Base-by-base conservation (phyloP, 306 rosid genomes). In the Albizia julibrissin region DNA sequence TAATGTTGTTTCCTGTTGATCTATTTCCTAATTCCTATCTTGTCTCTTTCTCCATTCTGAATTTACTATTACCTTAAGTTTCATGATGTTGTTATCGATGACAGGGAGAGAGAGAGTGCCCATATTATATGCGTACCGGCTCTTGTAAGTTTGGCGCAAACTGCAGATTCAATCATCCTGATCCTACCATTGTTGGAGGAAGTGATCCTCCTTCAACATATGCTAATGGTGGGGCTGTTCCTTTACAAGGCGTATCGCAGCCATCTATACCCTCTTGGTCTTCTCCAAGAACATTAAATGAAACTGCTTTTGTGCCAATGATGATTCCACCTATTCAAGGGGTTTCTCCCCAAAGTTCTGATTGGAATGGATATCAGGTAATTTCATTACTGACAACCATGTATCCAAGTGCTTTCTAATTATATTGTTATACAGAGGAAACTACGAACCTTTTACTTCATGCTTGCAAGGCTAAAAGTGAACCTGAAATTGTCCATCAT, bases 161-260 rank as follows among this genome's bases (percentile, higher is more conserved):
- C 93, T 93, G 99, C 89, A 92, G 80, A 92, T 96, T 91, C 84
- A 96, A 96, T 85, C 99, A 96, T 79, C 99, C 99, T 21, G 98
- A 96, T 83, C 99, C 99, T 76, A 91, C 92, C 75, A 72, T 90
- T 69, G 89, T 85, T 19, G 93, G 88, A 54, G 91, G 90, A 85
- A 18, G 87, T 56, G 91, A 93, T 71, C 76, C 90, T 67, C 79
- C 90, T 26, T 78, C n/a, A 27, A 89, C 93, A 65, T 89, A 31
- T 84, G 86, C 86, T 71, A 93, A 91, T 81, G 93, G 93, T 10
- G 90, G 87, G 40, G 82, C 89, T 43, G 79, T 82, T 78, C 44
- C 92, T 43, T 80, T 92, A 40, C 88, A 86, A 83, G 94, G 89
- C 72, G 89, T 77, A 69, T 62, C 94, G 19, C 93, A 86, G 78